Evolutionary conservation across 2,329 filamentous ascomycete species (phyloP).

Genomic region (Pseudogymnoascus sp.): DNA sequence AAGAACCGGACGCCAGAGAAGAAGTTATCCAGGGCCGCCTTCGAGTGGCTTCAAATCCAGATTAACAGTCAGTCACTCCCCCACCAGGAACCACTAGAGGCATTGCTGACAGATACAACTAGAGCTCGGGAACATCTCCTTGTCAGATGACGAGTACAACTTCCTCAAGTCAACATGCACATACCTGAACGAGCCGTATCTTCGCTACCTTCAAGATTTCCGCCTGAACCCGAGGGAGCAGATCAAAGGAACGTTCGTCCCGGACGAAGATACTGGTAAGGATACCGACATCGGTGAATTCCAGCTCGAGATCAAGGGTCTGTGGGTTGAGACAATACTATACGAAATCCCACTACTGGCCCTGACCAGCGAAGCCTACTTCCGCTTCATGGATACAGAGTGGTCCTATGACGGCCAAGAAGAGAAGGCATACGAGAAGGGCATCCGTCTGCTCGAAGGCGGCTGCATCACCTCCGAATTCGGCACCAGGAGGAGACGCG

Average conservation of each 20-base stretch:
- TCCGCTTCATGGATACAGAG: slow-evolving; percentile 89
- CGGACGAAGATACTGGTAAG: slow-evolving; percentile 49
- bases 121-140: slow-evolving; percentile 76
- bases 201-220: slow-evolving; percentile 76
- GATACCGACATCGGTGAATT: slow-evolving; percentile 67
- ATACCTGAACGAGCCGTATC: slow-evolving; percentile 71
- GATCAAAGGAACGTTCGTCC: slow-evolving; percentile 52
- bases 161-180: slow-evolving; percentile 74
- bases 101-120: slow-evolving; percentile 23
- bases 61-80: slow-evolving; percentile 59
- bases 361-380: slow-evolving; percentile 90
- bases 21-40: slow-evolving; percentile 77
- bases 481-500: slow-evolving; percentile 77
- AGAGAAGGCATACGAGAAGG: slow-evolving; percentile 77
- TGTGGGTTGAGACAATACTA: slow-evolving; percentile 91
- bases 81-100: not conserved
- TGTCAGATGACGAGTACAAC: slow-evolving; percentile 70
- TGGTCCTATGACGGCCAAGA: slow-evolving; percentile 87
- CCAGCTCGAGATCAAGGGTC: slow-evolving; percentile 67
- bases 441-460: slow-evolving; percentile 64
- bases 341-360: slow-evolving; percentile 96
- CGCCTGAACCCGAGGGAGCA: slow-evolving; percentile 75
- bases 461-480: slow-evolving; percentile 93
- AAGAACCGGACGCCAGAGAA: slow-evolving; percentile 94
- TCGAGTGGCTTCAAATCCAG: slow-evolving; percentile 77